Conservation (phyloP, 495 filamentous ascomycete genomes). For the Achaetomiella virescens region DNA sequence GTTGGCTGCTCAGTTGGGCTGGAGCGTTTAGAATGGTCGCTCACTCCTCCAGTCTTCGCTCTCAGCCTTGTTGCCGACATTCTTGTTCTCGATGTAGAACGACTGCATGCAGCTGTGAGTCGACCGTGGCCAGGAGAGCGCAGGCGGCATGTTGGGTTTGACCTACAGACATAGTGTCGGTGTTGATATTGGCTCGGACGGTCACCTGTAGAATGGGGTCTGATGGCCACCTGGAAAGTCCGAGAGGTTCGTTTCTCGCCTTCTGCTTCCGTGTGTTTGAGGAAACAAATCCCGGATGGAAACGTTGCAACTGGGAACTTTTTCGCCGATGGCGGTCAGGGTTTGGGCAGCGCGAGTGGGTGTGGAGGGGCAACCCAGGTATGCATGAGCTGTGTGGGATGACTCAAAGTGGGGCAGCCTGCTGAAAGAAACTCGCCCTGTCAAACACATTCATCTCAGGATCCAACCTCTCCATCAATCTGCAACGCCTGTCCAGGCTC, state of each 20-base stretch:
- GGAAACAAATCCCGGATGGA: neutral
- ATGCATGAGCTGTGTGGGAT: constrained; percentile 8
- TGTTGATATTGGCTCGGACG: neutral
- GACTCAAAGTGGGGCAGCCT: constrained; percentile 21
- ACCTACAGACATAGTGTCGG: constrained; percentile 26
- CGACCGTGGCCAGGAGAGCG: neutral
- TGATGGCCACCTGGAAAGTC: neutral
- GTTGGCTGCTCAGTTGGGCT: neutral
- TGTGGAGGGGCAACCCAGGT: constrained; percentile 16
- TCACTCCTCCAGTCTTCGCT: constrained; percentile 91
- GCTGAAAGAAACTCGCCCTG: neutral
- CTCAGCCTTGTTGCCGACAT: constrained; percentile 72
- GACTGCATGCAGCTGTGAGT: constrained; percentile 12
- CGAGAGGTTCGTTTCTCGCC: neutral
- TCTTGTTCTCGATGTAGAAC: constrained; percentile 82
- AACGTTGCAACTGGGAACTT: constrained; percentile 1
- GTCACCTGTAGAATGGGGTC: neutral
- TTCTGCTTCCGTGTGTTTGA: neutral
- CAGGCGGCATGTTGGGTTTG: neutral
- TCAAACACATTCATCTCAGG: neutral
- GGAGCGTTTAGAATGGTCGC: constrained; percentile 13
- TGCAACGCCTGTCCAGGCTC: neutral
- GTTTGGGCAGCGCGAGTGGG: neutral
- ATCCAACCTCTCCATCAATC: neutral
- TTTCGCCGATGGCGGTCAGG: constrained; percentile 13